A percentile compares a stretch with the other conserved stretches of the same genome.
phyloP scores from a whole-genome alignment of 495 filamentous ascomycete species.

The Annulohypoxylon nitens region DNA sequence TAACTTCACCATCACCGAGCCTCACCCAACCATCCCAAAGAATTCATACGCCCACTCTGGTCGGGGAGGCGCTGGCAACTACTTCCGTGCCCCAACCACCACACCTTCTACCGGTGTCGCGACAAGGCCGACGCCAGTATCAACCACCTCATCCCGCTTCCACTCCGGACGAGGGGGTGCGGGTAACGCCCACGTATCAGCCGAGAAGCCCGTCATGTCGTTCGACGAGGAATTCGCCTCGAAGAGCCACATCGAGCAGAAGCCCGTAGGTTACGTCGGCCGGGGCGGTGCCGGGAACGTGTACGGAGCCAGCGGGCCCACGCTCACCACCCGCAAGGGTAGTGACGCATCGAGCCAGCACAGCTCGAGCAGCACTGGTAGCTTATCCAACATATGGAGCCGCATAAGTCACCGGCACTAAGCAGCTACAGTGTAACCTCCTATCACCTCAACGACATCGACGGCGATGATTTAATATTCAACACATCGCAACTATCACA shows the following conservation, averaged over 20 bases:
- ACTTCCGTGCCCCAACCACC: slow-evolving; percentile 75
- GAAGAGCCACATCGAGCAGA: slow-evolving; percentile 68
- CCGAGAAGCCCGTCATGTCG: slow-evolving; percentile 78
- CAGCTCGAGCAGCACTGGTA: slow-evolving; percentile 52
- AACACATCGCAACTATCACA: slow-evolving; percentile 14
- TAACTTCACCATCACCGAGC: slow-evolving; percentile 79
- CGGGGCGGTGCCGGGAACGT: slow-evolving; percentile 91
- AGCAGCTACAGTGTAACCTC: slow-evolving; percentile 1
- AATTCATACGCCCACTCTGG: slow-evolving; percentile 78
- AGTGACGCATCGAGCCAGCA: slow-evolving; percentile 48
- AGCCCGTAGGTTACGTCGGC: slow-evolving; percentile 78
- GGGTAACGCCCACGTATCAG: slow-evolving; percentile 81
- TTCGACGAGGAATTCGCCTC: slow-evolving; percentile 92
- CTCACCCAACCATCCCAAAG: slow-evolving; percentile 78
- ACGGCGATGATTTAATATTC: slow-evolving; percentile 3
- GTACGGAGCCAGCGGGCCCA: slow-evolving; percentile 49
- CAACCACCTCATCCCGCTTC: slow-evolving; percentile 67
- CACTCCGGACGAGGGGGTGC: slow-evolving; percentile 88
- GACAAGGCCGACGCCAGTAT: slow-evolving; percentile 44
- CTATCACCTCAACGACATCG: background rate
- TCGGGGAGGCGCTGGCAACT: slow-evolving; percentile 91
- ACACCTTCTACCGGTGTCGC: slow-evolving; percentile 60
- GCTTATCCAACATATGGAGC: slow-evolving; percentile 47
- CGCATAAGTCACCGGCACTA: slow-evolving; percentile 40
- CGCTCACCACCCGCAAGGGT: slow-evolving; percentile 23